Evolutionary conservation across 768 basidiomycete species (phyloP), one percentile per base, ranked within the genome.

Genomic region (Symmetrospora coprosmae): DNA sequence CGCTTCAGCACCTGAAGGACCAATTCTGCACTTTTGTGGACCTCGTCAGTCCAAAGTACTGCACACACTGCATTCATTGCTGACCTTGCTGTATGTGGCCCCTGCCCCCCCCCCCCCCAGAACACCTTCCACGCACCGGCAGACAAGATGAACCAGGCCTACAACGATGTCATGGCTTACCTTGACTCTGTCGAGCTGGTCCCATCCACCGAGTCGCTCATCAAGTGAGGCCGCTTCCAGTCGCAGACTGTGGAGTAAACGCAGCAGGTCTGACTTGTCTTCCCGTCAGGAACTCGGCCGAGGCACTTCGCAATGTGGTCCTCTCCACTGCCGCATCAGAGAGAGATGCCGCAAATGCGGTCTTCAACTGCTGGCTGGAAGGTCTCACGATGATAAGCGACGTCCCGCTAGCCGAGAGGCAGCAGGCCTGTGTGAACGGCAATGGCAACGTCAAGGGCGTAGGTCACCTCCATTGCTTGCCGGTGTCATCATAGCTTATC

Each of bases 11-110:
- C 43, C 28, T 58, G 3, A 46, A 28, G 16, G 27, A 39, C 7
- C 55, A 58, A 47, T 58, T 58, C 23, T 45, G 46, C 27, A 35
- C 33, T 47, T 58, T 58, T 31, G 55, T 31, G 17, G 55, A 46
- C 16, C 40, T 33, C n/a, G n/a, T n/a, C n/a, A n/a, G n/a, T n/a
- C n/a, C 38, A 39, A 19, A 39, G 19, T 39, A 39, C 14, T 39
- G 38, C 14, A 13, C 38, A 13, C 19, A 13, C 19, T 39, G 14
- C 19, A 39, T 39, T 39, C 19, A 13, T 19, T 19, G 14, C 38
- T 39, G 38, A 39, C 13, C 19, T 39, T 13, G 19, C 19, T 19
- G 11, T 25, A 28, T 39, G 13, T 28, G 13, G 13, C 3, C 45
- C 27, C 6, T 45, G 27, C 21, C 21, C 6, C 4, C 27, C 4